Evolutionary conservation across 139 green algal species (phyloP).

Genomic region (Coelastrella sp.): DNA sequence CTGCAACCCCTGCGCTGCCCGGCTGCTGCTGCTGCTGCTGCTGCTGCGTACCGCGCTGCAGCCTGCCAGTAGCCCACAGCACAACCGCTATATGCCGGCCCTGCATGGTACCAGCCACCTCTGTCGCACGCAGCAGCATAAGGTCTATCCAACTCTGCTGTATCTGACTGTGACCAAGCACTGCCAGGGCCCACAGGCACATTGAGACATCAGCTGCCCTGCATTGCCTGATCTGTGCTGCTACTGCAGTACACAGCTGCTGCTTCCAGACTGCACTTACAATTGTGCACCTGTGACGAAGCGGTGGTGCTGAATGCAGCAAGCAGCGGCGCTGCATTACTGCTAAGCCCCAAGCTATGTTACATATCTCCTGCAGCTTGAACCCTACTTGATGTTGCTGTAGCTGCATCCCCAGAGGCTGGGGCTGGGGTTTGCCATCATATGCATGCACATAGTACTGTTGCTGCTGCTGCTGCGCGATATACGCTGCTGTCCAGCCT

Average conservation of each 20-base stretch:
- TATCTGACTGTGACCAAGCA: neutral
- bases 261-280: slow-evolving; percentile 5
- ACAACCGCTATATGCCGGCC: slow-evolving; percentile 25
- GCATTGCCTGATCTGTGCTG: neutral
- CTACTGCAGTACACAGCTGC: neutral
- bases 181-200: slow-evolving; percentile 24
- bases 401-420: neutral
- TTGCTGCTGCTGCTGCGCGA: neutral
- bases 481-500: too few relatives aligned
- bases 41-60: slow-evolving; percentile 6
- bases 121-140: neutral
- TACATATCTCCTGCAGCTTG: slow-evolving; percentile 16
- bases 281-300: slow-evolving; percentile 6
- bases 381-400: neutral
- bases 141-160: neutral
- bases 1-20: neutral
- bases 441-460: neutral
- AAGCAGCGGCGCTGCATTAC: slow-evolving; percentile 31
- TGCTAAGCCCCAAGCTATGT: slow-evolving; percentile 31
- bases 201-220: slow-evolving; percentile 11
- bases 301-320: neutral
- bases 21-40: neutral
- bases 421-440: too few relatives aligned
- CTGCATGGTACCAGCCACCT: neutral
- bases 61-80: slow-evolving; percentile 23